phyloP scores from a whole-genome alignment of 305 asterid genomes.

The Caryopteris hybrid region DNA sequence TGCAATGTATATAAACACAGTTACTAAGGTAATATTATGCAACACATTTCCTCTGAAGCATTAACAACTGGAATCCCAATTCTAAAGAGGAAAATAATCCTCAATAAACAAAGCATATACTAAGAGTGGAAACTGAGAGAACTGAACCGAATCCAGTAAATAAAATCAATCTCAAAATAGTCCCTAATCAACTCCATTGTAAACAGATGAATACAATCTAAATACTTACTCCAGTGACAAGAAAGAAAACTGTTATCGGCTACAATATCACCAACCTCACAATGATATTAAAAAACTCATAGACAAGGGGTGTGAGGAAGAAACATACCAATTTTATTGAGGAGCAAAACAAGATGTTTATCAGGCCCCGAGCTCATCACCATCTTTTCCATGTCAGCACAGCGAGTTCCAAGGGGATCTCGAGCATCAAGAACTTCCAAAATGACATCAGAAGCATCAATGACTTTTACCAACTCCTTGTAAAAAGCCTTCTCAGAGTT shows the following conservation, averaged over 20 bases:
- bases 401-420: conserved; percentile 96
- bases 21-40: background rate
- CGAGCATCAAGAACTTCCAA: conserved; percentile 98
- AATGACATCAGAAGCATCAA: conserved; percentile 92
- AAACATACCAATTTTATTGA: conserved; percentile 79
- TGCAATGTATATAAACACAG: conserved; percentile 22
- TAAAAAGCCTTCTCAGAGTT: conserved; percentile 74
- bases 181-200: background rate
- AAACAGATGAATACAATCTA: no score
- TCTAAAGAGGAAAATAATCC: background rate
- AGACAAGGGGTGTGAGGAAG: background rate
- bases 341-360: conserved; percentile 80
- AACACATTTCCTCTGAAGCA: background rate
- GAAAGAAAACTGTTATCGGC: no score
- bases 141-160: background rate
- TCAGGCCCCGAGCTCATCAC: conserved; percentile 69
- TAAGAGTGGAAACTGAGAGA: background rate
- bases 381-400: conserved; percentile 91
- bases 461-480: conserved; percentile 87
- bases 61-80: background rate
- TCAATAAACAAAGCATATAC: background rate
- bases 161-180: background rate
- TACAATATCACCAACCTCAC: background rate
- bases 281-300: background rate
- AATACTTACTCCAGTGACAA: no score